phyloP scores from a whole-genome alignment of 176 grass and related monocot species.

The Aegilops sharonensis region DNA sequence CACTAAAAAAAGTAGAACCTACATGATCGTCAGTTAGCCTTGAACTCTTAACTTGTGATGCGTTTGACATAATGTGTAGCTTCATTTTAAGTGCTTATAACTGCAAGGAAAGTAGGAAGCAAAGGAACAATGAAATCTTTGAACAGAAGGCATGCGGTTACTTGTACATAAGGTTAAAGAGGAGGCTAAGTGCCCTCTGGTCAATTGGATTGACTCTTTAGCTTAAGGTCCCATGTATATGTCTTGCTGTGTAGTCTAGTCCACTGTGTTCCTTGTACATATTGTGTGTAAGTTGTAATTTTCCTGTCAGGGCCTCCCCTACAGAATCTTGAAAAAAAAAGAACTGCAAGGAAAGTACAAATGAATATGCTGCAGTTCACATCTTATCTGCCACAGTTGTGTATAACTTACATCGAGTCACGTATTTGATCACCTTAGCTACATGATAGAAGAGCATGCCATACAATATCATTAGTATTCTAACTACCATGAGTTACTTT shows the following conservation, averaged over 20 bases:
- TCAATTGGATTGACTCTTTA: background rate
- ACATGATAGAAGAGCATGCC: background rate
- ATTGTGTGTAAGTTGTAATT: background rate
- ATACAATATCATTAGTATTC: background rate
- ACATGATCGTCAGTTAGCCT: background rate
- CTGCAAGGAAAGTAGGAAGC: background rate
- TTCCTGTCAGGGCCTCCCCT: background rate
- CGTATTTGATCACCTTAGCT: slow-evolving; percentile 12
- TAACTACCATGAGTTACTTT: background rate
- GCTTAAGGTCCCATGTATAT: background rate
- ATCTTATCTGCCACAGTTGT: background rate
- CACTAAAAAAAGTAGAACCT: slow-evolving; percentile 7
- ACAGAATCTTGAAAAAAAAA: background rate
- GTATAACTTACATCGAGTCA: background rate
- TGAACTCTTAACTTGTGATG: slow-evolving; percentile 1
- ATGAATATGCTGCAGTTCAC: background rate
- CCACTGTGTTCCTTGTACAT: background rate
- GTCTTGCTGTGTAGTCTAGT: background rate
- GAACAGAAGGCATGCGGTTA: background rate
- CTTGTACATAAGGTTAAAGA: background rate
- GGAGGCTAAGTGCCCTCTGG: background rate
- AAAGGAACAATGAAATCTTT: background rate
- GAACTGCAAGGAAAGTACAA: background rate
- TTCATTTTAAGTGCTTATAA: background rate
- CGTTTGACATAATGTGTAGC: background rate